Evolutionary conservation across 495 filamentous ascomycete genomes (phyloP), one percentile per base, ranked within the genome.

Genomic region (Aeminium ludgeri): DNA sequence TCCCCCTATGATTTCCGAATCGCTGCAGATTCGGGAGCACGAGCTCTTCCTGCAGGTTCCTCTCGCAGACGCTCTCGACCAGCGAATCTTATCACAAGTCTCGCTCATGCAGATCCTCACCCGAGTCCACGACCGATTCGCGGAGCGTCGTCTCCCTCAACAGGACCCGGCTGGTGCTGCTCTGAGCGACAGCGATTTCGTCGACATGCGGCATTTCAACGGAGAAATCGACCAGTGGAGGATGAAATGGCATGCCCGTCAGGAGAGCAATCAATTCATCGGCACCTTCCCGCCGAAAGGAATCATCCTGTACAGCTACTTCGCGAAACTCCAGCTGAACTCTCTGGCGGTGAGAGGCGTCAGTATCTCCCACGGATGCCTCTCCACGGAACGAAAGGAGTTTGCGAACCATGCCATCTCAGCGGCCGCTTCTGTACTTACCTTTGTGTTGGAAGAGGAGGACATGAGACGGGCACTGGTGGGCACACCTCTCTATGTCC

Each of bases 261-360:
- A 25, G n/a, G n/a, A n/a, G 5, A 19, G 34, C 23, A 44, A 46
- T 20, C n/a, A 43, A 27, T 54, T 55, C 39, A 59, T 65, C 5
- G 67, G 67, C 40, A 58, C 61, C 47, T 71, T 68, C 45, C 69
- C 69, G 13, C 64, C 64, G 28, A 69, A 67, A 55, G 67, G 61
- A 18, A 63, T 70, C 3, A 57, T 64, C 30, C 60, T 71, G 38
- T 66, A 73, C 46, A 66, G 67, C 43, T 56, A 70, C 45, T 70
- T 69, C 33, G 62, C 60, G 4, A 67, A 65, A 43, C 50, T 66
- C 1, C 62, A 67, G 34, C 59, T 67, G 6, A 57, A 59, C 17
- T 63, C 62, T 20, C 56, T 64, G 29, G 59, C 65, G 1, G 64
- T 66, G 45, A 57, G 64, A 19, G 63, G 63, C 7, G 50, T 64